These are phyloP conservation scores for Sporothrix pallida DNA, from an alignment of 2,329 filamentous ascomycete genomes.

Conservation along the genomic window DNA sequence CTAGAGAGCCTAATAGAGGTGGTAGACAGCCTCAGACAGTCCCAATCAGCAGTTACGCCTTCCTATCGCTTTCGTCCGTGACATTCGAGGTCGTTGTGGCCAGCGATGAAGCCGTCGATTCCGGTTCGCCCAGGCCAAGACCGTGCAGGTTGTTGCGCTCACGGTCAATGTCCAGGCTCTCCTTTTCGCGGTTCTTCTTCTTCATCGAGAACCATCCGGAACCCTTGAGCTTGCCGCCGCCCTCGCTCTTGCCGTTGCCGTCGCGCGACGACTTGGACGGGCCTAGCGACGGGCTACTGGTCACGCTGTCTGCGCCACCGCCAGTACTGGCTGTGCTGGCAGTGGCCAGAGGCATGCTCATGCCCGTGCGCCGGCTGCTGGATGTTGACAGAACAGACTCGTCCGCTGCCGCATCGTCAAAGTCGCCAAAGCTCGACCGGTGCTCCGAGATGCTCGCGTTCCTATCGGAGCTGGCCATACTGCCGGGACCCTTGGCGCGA, in stretches of 20 bases:
- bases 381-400: slow-evolving; percentile 41
- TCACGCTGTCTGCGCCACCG: slow-evolving; percentile 61
- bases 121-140: slow-evolving; percentile 35
- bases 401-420: slow-evolving; percentile 56
- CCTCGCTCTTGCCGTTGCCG: slow-evolving; percentile 40
- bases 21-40: not conserved
- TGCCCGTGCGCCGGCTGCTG: slow-evolving; percentile 40
- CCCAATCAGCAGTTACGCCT: not conserved
- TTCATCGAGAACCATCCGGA: slow-evolving; percentile 61
- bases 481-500: slow-evolving; percentile 58
- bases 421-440: slow-evolving; percentile 63
- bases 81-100: slow-evolving; percentile 18
- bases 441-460: slow-evolving; percentile 55
- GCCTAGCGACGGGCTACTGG: slow-evolving; percentile 63
- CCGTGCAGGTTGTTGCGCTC: slow-evolving; percentile 39
- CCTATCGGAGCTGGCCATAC: slow-evolving; percentile 62
- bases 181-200: slow-evolving; percentile 65
- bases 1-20: not conserved
- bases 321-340: slow-evolving; percentile 5
- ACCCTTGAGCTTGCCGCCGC: slow-evolving; percentile 51
- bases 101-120: slow-evolving; percentile 34
- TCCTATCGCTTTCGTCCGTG: slow-evolving; percentile 34
- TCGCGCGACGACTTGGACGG: slow-evolving; percentile 53
- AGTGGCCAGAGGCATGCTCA: slow-evolving; percentile 38
- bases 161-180: slow-evolving; percentile 60